These are phyloP conservation scores for Haematococcus sp. DNA, from an alignment of 139 green algal genomes.

Conservation along the genomic window DNA sequence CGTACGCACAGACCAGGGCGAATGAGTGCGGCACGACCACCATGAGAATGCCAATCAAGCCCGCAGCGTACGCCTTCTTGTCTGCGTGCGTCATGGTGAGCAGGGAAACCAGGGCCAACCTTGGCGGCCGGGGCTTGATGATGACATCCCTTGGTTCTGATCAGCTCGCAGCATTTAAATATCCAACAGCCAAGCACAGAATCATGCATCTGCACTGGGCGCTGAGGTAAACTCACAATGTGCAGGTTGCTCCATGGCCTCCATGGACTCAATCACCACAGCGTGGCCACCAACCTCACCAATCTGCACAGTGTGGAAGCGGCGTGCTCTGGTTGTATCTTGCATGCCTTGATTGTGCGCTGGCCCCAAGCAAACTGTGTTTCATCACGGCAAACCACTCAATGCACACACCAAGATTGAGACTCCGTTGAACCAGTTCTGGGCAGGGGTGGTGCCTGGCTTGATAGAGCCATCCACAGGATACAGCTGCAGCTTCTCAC, in stretches of 20 bases:
- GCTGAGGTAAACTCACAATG: constrained; percentile 6
- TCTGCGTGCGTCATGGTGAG: not conserved
- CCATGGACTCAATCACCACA: constrained; percentile 13
- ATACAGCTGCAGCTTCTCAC: not conserved
- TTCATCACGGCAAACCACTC: no score
- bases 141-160: no score
- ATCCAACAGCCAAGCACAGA: no score
- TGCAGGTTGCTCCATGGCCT: constrained; percentile 10
- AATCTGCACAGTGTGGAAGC: not conserved
- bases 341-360: no score
- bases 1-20: not conserved
- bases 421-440: constrained; percentile 14
- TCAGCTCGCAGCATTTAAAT: no score
- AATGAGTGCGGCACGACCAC: not conserved
- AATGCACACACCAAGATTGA: not conserved
- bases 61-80: not conserved
- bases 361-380: no score
- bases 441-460: not conserved
- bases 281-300: not conserved
- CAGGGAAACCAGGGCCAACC: not conserved
- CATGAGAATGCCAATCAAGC: not conserved
- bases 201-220: not conserved
- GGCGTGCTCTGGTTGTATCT: no score
- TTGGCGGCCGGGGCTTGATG: no score
- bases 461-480: not conserved